phyloP scores from a whole-genome alignment of 257 asterid species.

The Solanum megistacrolobum region DNA sequence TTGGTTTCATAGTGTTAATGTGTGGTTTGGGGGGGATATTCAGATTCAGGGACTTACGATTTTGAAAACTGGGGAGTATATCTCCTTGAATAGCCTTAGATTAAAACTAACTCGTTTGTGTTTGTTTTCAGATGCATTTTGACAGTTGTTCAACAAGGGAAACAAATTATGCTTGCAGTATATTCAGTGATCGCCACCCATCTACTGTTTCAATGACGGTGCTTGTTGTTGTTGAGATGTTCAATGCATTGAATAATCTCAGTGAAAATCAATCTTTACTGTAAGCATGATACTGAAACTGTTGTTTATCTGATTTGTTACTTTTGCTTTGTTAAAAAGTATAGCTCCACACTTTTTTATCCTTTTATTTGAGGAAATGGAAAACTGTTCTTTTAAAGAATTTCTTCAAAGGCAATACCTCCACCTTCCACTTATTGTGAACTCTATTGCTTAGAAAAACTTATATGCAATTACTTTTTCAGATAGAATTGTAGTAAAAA shows the following conservation, averaged over 20 bases:
- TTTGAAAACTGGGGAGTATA: not conserved
- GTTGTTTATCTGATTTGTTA: not conserved
- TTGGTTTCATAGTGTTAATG: not conserved
- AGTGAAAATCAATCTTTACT: conserved; percentile 96
- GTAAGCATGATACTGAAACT: conserved; percentile 38
- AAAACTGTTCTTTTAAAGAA: not conserved
- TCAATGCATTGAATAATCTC: conserved; percentile 94
- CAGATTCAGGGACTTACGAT: not conserved
- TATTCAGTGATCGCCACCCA: conserved; percentile 83
- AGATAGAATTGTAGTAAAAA: not conserved
- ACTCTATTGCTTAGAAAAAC: not conserved
- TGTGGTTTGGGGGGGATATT: not conserved
- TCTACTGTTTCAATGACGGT: conserved; percentile 98
- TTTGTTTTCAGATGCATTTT: conserved; percentile 61
- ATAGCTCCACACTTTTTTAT: not conserved
- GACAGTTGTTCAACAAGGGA: conserved; percentile 92
- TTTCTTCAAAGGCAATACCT: not conserved
- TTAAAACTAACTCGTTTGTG: conserved; percentile 10
- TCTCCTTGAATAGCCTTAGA: not conserved
- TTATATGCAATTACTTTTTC: not conserved
- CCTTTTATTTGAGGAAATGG: not conserved
- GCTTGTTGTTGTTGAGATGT: conserved; percentile 98
- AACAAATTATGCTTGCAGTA: conserved; percentile 63
- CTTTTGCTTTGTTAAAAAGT: not conserved
- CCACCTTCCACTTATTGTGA: not conserved